Evolutionary conservation across 2,329 filamentous ascomycete species (phyloP), one percentile per base, ranked within the genome.

Genomic region (Monilinia aucupariae): DNA sequence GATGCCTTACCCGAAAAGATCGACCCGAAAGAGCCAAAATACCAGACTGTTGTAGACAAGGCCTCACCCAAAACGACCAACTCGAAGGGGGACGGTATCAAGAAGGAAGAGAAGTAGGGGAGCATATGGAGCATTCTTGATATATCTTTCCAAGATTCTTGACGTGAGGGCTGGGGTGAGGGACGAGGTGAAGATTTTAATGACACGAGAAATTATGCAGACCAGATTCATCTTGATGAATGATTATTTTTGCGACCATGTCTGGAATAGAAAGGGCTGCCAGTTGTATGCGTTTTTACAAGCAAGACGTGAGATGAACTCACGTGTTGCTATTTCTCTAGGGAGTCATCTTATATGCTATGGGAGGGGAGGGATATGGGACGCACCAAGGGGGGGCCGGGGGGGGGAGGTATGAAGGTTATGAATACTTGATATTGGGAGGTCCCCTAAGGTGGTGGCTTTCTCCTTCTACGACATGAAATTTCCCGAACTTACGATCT

Each of bases 401-500:
- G n/a, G 48, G 48, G 53, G 52, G 25, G 9, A 50, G 39, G 59
- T 30, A 48, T 48, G 25, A 53, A 63, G 58, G 63, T 50, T 32
- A 61, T 63, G 61, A 63, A 55, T 50, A 59, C 54, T 55, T 50
- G 62, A 62, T 64, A 60, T 64, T 39, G 17, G 41, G 53, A 62
- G 53, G 56, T 27, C 56, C 64, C 64, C 52, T 34, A 48, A 41
- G 61, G 54, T 66, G 60, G 64, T 58, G 64, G 67, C n/a, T 64
- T 62, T 59, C 61, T 66, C 65, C 62, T 58, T 63, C 62, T 53
- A 62, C 51, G 54, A 62, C 63, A 63, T 64, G 54, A 34, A 47
- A 67, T 68, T 69, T 65, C 49, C 41, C 64, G 65, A 62, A 69
- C 64, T 70, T 64, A 70, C 59, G 70, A 70, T 71, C 67, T 71